These are phyloP conservation scores for Arthrobotrys megalospora DNA, from an alignment of 2,329 filamentous ascomycete species.

Conservation along the genomic window DNA sequence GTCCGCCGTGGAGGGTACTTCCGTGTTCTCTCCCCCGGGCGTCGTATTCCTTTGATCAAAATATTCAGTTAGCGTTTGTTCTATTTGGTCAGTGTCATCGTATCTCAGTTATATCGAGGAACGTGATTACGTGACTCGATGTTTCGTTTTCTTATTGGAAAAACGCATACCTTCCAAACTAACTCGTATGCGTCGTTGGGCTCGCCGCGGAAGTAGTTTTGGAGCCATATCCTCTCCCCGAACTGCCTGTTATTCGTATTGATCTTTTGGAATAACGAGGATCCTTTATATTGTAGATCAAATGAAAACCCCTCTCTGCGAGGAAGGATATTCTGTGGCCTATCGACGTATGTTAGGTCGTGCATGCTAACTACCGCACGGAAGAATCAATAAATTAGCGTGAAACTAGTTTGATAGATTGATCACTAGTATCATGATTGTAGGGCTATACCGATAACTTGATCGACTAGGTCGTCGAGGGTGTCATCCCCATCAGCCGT, in stretches of 20 bases:
- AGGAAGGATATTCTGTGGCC: background rate
- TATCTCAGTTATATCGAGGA: background rate
- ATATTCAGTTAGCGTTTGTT: background rate
- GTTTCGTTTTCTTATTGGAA: background rate
- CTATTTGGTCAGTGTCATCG: background rate
- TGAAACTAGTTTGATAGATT: background rate
- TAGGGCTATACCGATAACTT: background rate
- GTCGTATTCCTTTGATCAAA: constrained; percentile 2
- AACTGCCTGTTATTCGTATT: background rate
- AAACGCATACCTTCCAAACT: constrained; percentile 12
- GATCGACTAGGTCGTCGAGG: background rate
- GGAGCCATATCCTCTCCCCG: background rate
- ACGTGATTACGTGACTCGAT: too few species aligned
- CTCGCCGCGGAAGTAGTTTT: background rate
- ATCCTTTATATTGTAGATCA: background rate
- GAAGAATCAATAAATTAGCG: background rate
- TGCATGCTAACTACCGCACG: background rate
- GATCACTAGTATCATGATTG: background rate
- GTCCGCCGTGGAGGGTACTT: background rate
- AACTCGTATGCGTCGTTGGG: background rate
- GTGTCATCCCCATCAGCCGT: background rate
- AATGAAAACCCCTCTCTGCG: constrained; percentile 8
- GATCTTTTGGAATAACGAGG: constrained; percentile 4
- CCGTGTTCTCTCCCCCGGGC: background rate
- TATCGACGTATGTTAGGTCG: background rate